These are phyloP conservation scores for Syzygium jambos DNA, from an alignment of 345 rosid species.

Conservation along the genomic window DNA sequence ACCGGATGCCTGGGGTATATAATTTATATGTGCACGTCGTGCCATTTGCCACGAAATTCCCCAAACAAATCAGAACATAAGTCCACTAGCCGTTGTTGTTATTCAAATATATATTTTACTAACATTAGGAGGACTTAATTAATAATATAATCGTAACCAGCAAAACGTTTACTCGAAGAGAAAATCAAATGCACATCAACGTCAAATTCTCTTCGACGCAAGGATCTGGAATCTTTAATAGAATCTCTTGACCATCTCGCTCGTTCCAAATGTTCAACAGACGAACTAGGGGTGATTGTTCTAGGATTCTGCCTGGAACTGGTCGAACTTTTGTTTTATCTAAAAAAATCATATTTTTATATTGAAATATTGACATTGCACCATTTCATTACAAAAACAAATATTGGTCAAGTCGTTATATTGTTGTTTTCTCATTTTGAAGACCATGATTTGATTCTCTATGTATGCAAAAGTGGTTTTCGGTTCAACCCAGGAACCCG, in stretches of 20 bases:
- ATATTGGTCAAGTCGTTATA: too few relatives aligned
- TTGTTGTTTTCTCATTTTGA: too few relatives aligned
- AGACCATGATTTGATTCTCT: too few relatives aligned
- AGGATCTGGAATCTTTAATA: neutral
- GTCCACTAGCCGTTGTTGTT: neutral
- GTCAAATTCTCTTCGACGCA: neutral
- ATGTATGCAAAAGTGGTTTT: too few relatives aligned
- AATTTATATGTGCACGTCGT: too few relatives aligned
- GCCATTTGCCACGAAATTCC: neutral
- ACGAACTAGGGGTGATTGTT: neutral
- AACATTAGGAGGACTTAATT: neutral
- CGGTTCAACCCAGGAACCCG: too few relatives aligned
- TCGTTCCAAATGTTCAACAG: neutral
- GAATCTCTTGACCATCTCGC: neutral
- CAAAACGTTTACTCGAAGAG: too few relatives aligned
- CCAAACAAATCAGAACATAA: neutral
- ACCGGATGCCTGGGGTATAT: neutral
- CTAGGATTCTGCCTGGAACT: too few relatives aligned
- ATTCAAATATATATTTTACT: neutral
- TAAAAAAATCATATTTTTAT: too few relatives aligned
- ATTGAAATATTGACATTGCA: too few relatives aligned
- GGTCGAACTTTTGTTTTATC: too few relatives aligned
- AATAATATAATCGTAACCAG: neutral
- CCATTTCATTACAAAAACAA: too few relatives aligned
- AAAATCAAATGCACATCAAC: neutral